Conservation (phyloP, 352 stramenopile genomes). For the Pythium phragmiticola region DNA sequence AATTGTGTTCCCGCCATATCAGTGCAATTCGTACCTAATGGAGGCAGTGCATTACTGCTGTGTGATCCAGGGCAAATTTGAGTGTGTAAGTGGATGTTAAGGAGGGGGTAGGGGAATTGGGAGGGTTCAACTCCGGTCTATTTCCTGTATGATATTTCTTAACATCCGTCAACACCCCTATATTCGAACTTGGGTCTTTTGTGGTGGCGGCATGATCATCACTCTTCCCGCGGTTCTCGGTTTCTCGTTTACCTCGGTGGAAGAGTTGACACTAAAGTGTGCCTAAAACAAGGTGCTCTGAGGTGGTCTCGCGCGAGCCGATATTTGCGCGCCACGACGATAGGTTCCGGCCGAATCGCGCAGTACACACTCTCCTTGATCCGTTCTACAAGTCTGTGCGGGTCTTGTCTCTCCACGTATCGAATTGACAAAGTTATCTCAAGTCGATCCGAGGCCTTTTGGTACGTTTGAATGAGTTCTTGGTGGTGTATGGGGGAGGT, state of each 20-base stretch:
- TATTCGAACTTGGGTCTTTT: constrained; percentile 24
- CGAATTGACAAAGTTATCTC: constrained; percentile 19
- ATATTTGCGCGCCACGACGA: constrained; percentile 23
- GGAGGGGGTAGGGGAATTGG: background rate
- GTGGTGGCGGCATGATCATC: constrained; percentile 29
- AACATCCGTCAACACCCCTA: constrained; percentile 19
- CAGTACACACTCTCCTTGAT: constrained; percentile 31
- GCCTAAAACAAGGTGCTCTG: constrained; percentile 23
- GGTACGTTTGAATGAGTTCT: constrained; percentile 22
- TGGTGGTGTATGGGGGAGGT: constrained; percentile 13
- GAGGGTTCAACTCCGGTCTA: background rate
- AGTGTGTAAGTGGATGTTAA: constrained; percentile 12
- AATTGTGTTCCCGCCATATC: constrained; percentile 7
- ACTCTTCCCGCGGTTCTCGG: constrained; percentile 38
- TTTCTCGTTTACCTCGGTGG: constrained; percentile 31
- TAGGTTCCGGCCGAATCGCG: constrained; percentile 14
- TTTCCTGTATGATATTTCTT: background rate
- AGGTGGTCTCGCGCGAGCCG: constrained; percentile 26
- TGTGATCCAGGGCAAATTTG: constrained; percentile 3
- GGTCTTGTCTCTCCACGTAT: constrained; percentile 15
- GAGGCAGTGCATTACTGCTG: background rate
- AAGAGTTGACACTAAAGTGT: constrained; percentile 36
- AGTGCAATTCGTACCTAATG: constrained; percentile 12
- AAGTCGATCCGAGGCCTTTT: constrained; percentile 13
- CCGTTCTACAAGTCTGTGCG: constrained; percentile 26